Base-by-base conservation (phyloP, 2,329 filamentous ascomycete genomes). In the Tolypocladium tropicale region DNA sequence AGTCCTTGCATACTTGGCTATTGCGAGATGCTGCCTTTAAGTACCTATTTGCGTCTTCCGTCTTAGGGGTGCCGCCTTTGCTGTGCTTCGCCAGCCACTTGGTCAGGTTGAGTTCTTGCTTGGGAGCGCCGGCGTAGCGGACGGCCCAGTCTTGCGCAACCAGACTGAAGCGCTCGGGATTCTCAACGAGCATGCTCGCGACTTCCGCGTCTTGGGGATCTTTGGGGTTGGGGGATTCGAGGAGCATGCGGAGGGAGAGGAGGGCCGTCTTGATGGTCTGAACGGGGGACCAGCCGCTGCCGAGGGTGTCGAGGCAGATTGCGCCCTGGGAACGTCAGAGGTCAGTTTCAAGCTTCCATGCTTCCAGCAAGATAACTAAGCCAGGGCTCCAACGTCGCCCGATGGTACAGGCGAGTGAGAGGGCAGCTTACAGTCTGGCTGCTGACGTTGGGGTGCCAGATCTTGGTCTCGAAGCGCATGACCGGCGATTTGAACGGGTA, bases 371-470 rank as follows among this genome's bases (percentile, higher is more conserved):
- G 25, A n/a, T 7, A 30, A n/a, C 25, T 18, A 25, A 11, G 14
- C 4, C 14, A 10, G 25, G 14, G 25, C 21, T 2, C 41, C 14
- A 11, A 32, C 16, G 4, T 49, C 46, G 28, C 28, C 16, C 43
- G 25, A 48, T 23, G 10, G 43, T 14, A 25, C 53, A 37, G 14
- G 53, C 33, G 10, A 25, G 21, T 16, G 16, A 12, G 12, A 21
- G 2, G 18, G 30, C 10, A 21, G 78, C 85, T 67, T 75, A 95
- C 91, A 43, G 92, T 96, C 69, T 94, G 88, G 66, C 88, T 93
- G 78, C 89, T 95, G 74, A 99, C 84, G 68, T 99, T 99, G 36
- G 94, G 94, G 71, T 99, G 94, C 92, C 92, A 99, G 64, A 97
- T 87, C 72, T 87, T 92, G 61, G 94, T 99, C 61, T 87, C 82